Evolutionary conservation across 1,284 basidiomycete genomes (phyloP).

Genomic region (Laetiporus sulphureus): DNA sequence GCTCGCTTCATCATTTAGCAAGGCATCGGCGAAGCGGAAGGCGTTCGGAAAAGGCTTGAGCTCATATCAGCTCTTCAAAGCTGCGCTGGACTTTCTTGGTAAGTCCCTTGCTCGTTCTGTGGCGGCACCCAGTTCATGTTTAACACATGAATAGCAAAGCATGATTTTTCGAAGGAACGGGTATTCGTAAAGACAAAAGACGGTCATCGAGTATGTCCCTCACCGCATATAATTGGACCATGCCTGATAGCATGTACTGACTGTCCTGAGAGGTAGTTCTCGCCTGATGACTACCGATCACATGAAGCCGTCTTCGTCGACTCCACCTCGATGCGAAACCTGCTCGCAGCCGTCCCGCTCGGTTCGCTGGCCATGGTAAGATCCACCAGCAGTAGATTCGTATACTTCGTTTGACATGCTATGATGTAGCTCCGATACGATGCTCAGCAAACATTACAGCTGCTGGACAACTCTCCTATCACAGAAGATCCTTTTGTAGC

Average conservation of each 20-base stretch:
- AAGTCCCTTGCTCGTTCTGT: constrained; percentile 24
- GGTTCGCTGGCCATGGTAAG: constrained; percentile 64
- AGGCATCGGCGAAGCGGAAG: constrained; percentile 38
- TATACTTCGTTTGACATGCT: constrained; percentile 10
- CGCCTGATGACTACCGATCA: constrained; percentile 46
- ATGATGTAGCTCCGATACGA: constrained; percentile 70
- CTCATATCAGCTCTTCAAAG: constrained; percentile 84
- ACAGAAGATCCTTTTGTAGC: constrained; percentile 65
- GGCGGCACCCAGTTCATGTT: no score
- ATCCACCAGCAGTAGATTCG: neutral
- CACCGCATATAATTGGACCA: neutral
- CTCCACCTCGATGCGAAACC: constrained; percentile 72
- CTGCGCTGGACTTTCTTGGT: constrained; percentile 76
- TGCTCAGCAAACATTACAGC: constrained; percentile 65
- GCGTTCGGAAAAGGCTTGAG: constrained; percentile 70
- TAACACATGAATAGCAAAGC: constrained; percentile 45
- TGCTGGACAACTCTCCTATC: constrained; percentile 40
- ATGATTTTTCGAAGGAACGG: constrained; percentile 58
- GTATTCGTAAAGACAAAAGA: constrained; percentile 56
- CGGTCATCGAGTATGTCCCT: constrained; percentile 40
- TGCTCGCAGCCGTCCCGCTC: constrained; percentile 72
- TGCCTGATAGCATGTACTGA: neutral
- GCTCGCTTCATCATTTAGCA: constrained; percentile 19
- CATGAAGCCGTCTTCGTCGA: constrained; percentile 71
- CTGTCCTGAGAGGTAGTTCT: constrained; percentile 35